Base-by-base conservation (phyloP, 1,284 basidiomycete genomes). In the Apiotrichum laibachii region DNA sequence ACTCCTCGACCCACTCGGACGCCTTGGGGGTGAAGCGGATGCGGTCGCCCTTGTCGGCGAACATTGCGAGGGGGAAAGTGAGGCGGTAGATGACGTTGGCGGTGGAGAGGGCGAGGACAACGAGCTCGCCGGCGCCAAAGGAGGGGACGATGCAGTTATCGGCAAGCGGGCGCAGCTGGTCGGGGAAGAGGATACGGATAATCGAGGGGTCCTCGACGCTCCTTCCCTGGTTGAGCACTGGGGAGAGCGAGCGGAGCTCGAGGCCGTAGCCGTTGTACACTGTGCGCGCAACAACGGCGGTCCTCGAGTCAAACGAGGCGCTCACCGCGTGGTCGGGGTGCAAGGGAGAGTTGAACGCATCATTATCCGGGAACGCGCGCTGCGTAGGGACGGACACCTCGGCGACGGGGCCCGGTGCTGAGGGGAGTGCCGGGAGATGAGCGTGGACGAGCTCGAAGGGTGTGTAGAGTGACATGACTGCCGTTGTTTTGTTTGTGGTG, bases 181-280 rank as follows among this genome's bases (percentile, higher is more conserved):
- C 84, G 31, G 90, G 88, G 66, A 92, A 90, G 62, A 88, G 81
- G 68, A 93, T 85, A 54, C 89, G 85, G 60, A 92, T 80, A 13
- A 87, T 85, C 45, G 83, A 57, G 5, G 85, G 77, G 63, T 84
- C 80, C 13, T 53, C 42, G 13, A 45, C 22, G 15, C 5, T 55
- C 55, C 19, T 55, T 21, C 26, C 42, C 19, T 50, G 45, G 31
- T 46, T 56, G 51, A 66, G 59, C 10, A 62, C 47, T 2, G 70
- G 64, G 1, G 87, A 85, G 46, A 92, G 80, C 2, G 88, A 87
- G 35, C 87, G 73, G 40, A 94, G 84, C 70, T 94, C 90, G 40
- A 92, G 77, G 49, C 88, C 85, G 61, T 87, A 78, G 19, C 88
- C 88, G 55, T 84, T 86, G 67, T 89, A 85, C 53, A 92, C 81